These are phyloP conservation scores for Cardiospermum halicacabum DNA, from an alignment of 345 rosid species.

Conservation along the genomic window DNA sequence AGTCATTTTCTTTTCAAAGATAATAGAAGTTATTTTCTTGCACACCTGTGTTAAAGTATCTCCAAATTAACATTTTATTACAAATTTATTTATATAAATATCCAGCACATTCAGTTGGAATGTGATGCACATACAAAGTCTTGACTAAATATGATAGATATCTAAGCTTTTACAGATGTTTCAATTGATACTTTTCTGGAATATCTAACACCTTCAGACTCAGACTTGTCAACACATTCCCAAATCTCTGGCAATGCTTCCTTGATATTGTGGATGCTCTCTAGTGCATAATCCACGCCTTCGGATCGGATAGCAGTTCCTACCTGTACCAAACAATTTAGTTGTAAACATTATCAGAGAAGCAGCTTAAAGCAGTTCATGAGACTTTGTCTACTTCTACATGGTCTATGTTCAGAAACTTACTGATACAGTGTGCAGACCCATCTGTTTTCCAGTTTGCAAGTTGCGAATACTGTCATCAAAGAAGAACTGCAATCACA, in stretches of 20 bases:
- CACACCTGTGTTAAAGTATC: background rate
- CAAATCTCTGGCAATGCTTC: conserved; percentile 87
- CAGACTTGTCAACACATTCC: conserved; percentile 60
- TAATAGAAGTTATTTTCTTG: background rate
- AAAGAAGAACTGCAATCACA: conserved; percentile 64
- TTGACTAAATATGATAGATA: background rate
- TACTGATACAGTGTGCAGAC: conserved; percentile 84
- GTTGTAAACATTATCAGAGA: background rate
- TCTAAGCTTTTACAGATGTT: conserved; percentile 61
- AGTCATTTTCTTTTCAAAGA: background rate
- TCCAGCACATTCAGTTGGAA: background rate
- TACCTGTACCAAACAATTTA: conserved; percentile 34
- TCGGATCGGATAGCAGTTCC: conserved; percentile 58
- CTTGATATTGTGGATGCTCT: conserved; percentile 84
- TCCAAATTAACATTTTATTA: background rate
- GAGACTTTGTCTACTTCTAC: too few relatives aligned
- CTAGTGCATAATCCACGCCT: conserved; percentile 75
- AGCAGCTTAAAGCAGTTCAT: background rate
- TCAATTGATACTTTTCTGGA: conserved; percentile 54
- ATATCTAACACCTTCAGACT: conserved; percentile 36
- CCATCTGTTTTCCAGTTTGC: conserved; percentile 64
- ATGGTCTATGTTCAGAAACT: conserved; percentile 13
- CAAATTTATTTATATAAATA: background rate
- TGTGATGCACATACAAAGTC: background rate
- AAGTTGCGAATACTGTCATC: conserved; percentile 84